Base-by-base conservation (phyloP, 768 basidiomycete species). In the Podaxis carcinomalis region DNA sequence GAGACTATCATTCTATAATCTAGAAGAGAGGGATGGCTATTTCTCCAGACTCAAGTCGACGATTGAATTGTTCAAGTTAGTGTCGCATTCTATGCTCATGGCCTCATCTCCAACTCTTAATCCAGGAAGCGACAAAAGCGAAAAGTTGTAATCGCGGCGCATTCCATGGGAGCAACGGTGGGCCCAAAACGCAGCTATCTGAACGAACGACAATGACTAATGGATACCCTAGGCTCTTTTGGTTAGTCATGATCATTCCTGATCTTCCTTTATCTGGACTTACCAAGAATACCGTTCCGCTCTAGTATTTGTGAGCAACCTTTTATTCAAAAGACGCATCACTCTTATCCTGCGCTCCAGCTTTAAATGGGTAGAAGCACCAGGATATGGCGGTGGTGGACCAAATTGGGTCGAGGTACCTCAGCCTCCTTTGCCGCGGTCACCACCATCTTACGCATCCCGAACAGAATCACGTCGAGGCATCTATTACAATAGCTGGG, bases 351-450 rank as follows among this genome's bases (percentile, higher is more conserved):
- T 14, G 21, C 19, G 21, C 19, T 44, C 42, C 61, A 95, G 94
- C 70, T 83, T 95, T 68, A 96, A 97, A 77, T 99, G 96, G 96
- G 95, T 96, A 0, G 96, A 98, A 74, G 91, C 93, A 0, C 87
- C 88, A 7, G 75, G 80, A 46, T 86, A 89, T 64, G 95, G 94
- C 6, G 80, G 81, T 1, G 96, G 94, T 13, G 96, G 95, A 2
- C 75, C 85, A 5, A 76, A 83, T 27, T 98, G 96, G 96, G 94
- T 96, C 11, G 95, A 98, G 79, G 93, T 92, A 63, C 57, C 74
- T 10, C 21, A n/a, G 7, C 14, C 23, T 51, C 37, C 16, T 16
- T 19, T 49, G 11, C 42, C 50, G 10, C 53, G 42, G 14, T 49
- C 23, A 54, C 52, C 27, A n/a, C 47, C 23, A 25, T 53, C 40